phyloP scores from a whole-genome alignment of 192 early-diverging fungal genomes.

The Coemansia sp. region DNA sequence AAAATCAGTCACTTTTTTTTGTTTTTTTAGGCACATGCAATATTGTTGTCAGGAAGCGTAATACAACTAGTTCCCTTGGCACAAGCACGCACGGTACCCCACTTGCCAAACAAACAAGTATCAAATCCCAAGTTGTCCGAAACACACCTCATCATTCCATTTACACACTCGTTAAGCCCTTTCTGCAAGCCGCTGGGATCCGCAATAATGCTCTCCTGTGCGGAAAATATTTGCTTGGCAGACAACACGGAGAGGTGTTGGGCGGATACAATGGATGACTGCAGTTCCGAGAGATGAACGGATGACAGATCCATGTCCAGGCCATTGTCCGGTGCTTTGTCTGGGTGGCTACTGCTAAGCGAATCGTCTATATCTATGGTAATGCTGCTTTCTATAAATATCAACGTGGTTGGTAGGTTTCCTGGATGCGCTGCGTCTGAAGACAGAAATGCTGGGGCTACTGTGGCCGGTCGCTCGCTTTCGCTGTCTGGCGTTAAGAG shows the following conservation, averaged over 20 bases:
- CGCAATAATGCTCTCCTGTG: background rate
- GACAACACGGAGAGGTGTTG: background rate
- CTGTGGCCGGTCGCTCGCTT: slow-evolving; percentile 6
- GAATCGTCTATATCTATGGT: background rate
- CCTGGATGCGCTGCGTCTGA: no score
- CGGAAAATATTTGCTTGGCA: background rate
- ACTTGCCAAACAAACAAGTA: slow-evolving; percentile 41
- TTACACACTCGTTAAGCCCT: background rate
- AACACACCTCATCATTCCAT: slow-evolving; percentile 27
- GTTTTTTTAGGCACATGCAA: slow-evolving; percentile 25
- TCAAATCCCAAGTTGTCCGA: slow-evolving; percentile 18
- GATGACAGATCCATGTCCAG: background rate
- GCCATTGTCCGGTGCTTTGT: no score
- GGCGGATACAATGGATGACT: slow-evolving; percentile 2
- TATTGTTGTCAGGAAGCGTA: slow-evolving; percentile 9
- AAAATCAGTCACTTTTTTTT: background rate
- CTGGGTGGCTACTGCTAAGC: background rate
- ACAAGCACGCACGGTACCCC: slow-evolving; percentile 41
- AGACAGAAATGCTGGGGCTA: background rate
- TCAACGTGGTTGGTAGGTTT: background rate
- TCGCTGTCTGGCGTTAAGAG: background rate
- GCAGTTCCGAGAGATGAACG: background rate
- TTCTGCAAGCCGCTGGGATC: background rate
- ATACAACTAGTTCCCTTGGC: slow-evolving; percentile 29
- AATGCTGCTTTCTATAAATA: slow-evolving; percentile 3